phyloP scores from a whole-genome alignment of 768 basidiomycete species.

The Boletus tomentosulus region DNA sequence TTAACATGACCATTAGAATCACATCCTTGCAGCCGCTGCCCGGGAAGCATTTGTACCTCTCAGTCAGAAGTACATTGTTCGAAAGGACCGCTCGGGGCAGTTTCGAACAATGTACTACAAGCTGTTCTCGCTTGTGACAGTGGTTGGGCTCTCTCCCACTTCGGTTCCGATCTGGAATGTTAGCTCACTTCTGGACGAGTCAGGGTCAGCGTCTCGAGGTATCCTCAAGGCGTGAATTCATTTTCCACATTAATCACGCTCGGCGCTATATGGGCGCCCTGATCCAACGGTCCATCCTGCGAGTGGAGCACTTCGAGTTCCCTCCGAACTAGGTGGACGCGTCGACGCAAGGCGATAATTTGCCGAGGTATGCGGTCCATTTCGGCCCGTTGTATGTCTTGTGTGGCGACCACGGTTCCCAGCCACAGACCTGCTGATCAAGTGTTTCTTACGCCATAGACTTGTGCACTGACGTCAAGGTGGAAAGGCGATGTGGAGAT shows the following conservation, averaged over 20 bases:
- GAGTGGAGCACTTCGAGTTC: slow-evolving; percentile 27
- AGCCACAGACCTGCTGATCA: not conserved
- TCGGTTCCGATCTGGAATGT: not conserved
- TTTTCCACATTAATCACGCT: slow-evolving; percentile 65
- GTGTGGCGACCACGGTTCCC: not conserved
- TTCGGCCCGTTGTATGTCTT: slow-evolving; percentile 20
- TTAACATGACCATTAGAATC: too few relatives aligned
- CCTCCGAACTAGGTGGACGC: slow-evolving; percentile 11
- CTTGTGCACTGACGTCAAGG: not conserved
- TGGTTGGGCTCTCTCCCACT: not conserved
- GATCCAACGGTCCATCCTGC: slow-evolving; percentile 51
- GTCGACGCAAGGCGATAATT: slow-evolving; percentile 59
- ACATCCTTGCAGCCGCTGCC: not conserved
- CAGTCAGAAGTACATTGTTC: too few relatives aligned
- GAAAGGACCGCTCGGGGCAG: not conserved
- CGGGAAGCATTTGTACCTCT: too few relatives aligned
- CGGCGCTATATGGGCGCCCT: slow-evolving; percentile 38
- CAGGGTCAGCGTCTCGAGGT: slow-evolving; percentile 31
- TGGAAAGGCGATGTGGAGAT: not conserved
- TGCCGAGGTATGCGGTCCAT: slow-evolving; percentile 39
- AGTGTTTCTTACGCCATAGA: not conserved
- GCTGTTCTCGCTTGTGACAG: not conserved
- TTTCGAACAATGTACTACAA: not conserved
- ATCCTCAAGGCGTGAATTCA: slow-evolving; percentile 67
- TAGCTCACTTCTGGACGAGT: not conserved